Evolutionary conservation across 192 early-diverging fungal genomes (phyloP), one percentile per base, ranked within the genome.

Genomic region (Endogone sp.): DNA sequence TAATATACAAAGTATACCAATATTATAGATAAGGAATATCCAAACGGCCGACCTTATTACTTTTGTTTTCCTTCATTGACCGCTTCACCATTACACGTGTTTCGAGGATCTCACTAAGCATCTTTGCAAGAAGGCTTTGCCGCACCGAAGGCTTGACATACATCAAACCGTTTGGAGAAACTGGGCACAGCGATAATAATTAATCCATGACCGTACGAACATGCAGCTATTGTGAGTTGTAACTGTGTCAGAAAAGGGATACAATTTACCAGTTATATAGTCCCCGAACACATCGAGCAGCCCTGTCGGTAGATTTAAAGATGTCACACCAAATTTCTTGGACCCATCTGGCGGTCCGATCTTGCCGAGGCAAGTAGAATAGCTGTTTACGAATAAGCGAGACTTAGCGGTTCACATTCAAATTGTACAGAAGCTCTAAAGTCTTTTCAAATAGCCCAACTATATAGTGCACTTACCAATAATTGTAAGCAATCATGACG

Each of bases 401-500:
- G n/a, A n/a, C n/a, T n/a, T n/a, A n/a, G n/a, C n/a, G n/a, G n/a
- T n/a, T n/a, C n/a, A n/a, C n/a, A n/a, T n/a, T n/a, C n/a, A n/a
- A n/a, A n/a, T n/a, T n/a, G n/a, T n/a, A n/a, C n/a, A n/a, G n/a
- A n/a, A 2, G 13, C 28, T 22, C 32, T 23, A 54, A 59, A n/a
- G 25, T 59, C 49, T 8, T 4, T 28, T 28, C 25, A 2, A 59
- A n/a, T n/a, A n/a, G n/a, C n/a, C 27, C 62, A 63, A 63, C 3
- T 63, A 22, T 83, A 11, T 13, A 56, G 11, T 13, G 8, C 9
- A 22, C 2, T 62, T 73, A 78, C 76, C 96, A 98, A 57, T 92
- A 94, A 73, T 98, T 98, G 79, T 95, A 98, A 0, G 94, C 96
- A 73, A 97, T 96, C 89, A 98, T 95, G 20, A 98, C 82, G 68